These are phyloP conservation scores for Vigna radiata DNA, from an alignment of 306 rosid genomes.

Conservation along the genomic window DNA sequence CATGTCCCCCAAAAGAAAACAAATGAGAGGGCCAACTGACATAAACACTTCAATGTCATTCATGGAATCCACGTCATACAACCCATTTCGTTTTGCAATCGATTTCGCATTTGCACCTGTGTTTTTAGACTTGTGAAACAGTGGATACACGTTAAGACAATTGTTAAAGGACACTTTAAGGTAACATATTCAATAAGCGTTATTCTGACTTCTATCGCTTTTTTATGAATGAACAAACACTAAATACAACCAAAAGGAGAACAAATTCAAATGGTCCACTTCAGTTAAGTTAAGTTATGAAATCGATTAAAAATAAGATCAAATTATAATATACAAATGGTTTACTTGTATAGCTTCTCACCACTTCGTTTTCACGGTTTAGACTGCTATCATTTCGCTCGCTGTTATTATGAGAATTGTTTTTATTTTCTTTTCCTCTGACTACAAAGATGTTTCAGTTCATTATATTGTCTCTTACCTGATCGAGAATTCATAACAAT, in stretches of 20 bases:
- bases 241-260: slow-evolving; percentile 11
- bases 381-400: too few relatives aligned
- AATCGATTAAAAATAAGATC: too few relatives aligned
- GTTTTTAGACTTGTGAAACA: slow-evolving; percentile 17
- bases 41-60: slow-evolving; percentile 5
- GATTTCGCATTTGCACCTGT: slow-evolving; percentile 41
- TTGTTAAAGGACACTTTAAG: slow-evolving; percentile 38
- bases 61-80: slow-evolving; percentile 34
- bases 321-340: too few relatives aligned
- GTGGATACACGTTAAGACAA: slow-evolving; percentile 38
- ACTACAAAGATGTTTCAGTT: too few relatives aligned
- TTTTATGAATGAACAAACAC: not conserved
- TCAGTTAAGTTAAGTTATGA: too few relatives aligned
- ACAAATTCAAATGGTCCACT: slow-evolving; percentile 16
- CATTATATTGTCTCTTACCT: too few relatives aligned
- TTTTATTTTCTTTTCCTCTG: too few relatives aligned
- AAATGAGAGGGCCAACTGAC: slow-evolving; percentile 34
- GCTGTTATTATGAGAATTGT: too few relatives aligned
- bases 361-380: too few relatives aligned
- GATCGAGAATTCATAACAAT: too few relatives aligned
- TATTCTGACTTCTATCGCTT: slow-evolving; percentile 7
- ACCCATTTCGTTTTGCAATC: slow-evolving; percentile 40
- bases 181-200: not conserved
- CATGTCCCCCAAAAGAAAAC: slow-evolving; percentile 30
- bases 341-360: too few relatives aligned